phyloP scores from a whole-genome alignment of 2,329 filamentous ascomycete genomes.

The Aspergillus piperis region DNA sequence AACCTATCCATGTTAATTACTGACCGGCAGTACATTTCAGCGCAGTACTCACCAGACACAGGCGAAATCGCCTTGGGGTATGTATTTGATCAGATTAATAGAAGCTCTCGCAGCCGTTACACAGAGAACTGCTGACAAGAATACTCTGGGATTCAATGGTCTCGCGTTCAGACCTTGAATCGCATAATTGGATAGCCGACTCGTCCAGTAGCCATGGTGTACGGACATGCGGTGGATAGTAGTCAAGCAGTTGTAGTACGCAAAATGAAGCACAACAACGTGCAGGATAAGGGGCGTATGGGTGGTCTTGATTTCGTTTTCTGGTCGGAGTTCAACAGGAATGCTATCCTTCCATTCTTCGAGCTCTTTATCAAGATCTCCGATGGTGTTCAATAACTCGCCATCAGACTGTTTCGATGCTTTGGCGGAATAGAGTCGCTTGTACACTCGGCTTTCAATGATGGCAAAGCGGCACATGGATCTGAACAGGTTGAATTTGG shows the following conservation, averaged over 20 bases:
- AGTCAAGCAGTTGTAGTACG: conserved; percentile 96
- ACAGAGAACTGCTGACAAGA: conserved; percentile 88
- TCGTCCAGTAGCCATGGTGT: conserved; percentile 98
- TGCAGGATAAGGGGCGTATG: conserved; percentile 94
- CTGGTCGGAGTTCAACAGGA: conserved; percentile 92
- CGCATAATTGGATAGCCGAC: conserved; percentile 87
- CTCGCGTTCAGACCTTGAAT: conserved; percentile 90
- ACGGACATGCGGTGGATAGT: conserved; percentile 99
- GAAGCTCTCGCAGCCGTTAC: conserved; percentile 90
- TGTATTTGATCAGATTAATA: conserved; percentile 92
- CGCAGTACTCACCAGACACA: conserved; percentile 78
- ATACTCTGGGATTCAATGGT: conserved; percentile 89
- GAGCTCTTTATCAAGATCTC: conserved; percentile 83
- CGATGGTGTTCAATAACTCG: conserved; percentile 91
- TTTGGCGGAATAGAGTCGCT: conserved; percentile 85
- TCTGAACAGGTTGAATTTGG: conserved; percentile 92
- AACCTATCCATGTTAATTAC: conserved; percentile 56
- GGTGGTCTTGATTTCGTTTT: conserved; percentile 90
- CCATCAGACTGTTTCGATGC: conserved; percentile 90
- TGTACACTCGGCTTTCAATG: conserved; percentile 94
- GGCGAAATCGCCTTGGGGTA: conserved; percentile 89
- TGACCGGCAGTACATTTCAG: not conserved
- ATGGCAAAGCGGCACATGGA: conserved; percentile 88
- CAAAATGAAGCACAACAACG: conserved; percentile 90
- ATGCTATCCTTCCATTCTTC: conserved; percentile 98